Conservation (phyloP, 2,329 filamentous ascomycete species). For the Mariannaea elegans region DNA sequence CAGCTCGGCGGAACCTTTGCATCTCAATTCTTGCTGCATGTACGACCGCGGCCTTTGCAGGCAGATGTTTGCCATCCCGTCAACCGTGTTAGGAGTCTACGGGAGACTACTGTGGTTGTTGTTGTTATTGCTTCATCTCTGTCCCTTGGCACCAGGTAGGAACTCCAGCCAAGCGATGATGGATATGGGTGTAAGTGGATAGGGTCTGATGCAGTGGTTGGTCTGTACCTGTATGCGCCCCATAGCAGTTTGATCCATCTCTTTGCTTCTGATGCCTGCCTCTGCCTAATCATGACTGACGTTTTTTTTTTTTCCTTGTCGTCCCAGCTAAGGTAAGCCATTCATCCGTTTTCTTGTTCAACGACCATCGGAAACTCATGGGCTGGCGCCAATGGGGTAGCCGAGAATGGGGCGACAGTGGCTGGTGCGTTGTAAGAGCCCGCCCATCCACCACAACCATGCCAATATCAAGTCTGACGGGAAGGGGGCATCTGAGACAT, state of each 20-base stretch:
- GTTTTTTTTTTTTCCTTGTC: background rate
- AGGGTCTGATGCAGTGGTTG: background rate
- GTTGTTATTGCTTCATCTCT: background rate
- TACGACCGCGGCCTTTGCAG: constrained; percentile 1
- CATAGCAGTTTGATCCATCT: constrained; percentile 3
- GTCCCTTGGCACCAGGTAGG: background rate
- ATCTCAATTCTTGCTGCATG: background rate
- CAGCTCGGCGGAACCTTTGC: background rate
- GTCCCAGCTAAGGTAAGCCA: background rate
- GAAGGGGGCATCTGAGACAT: constrained; percentile 32
- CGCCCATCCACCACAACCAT: constrained; percentile 1
- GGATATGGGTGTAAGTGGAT: background rate
- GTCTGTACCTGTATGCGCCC: constrained; percentile 19
- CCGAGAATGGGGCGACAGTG: constrained; percentile 20
- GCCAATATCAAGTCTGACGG: constrained; percentile 9
- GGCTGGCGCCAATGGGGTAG: too few relatives aligned
- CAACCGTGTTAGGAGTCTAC: background rate
- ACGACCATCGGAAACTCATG: constrained; percentile 7
- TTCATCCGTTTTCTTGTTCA: constrained; percentile 11
- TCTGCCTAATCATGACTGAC: constrained; percentile 25
- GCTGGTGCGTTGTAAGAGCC: constrained; percentile 21
- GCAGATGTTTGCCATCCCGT: constrained; percentile 8
- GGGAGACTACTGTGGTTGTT: background rate
- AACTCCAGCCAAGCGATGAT: background rate
- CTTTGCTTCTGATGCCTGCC: constrained; percentile 14